Base-by-base conservation (phyloP, 2,329 filamentous ascomycete species). In the Colletotrichum filicis region DNA sequence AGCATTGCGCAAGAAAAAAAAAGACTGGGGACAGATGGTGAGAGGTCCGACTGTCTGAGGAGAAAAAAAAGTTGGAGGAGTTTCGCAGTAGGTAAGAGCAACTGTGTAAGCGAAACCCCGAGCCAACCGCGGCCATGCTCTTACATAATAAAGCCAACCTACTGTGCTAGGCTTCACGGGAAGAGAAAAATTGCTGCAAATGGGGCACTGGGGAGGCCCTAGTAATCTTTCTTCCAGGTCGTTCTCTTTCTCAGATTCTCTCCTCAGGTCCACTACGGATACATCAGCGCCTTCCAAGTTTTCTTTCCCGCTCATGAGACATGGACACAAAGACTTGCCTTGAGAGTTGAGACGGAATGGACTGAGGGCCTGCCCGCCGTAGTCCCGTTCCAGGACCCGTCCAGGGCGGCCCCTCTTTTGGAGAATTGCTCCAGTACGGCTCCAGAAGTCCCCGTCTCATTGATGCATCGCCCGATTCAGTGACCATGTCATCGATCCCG, bases 111-210 rank as follows among this genome's bases (percentile, higher is more conserved):
- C 58, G 67, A 60, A 57, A 42, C 55, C 1, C 26, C 66, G 52
- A 70, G 73, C 73, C 73, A 74, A 74, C 73, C 59, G 66, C 60
- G 58, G n/a, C 32, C 66, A 74, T 70, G 22, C 73, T 73, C 71
- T 73, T 73, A 73, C 71, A 73, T 73, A 73, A 73, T 71, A 61
- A 64, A 37, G 59, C 61, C 71, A 73, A 66, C 66, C 46, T 42
- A 42, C 37, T 16, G 37, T 19, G 37, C 37, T 73, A 69, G 70
- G 57, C 16, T 22, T 24, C 37, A n/a, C 42, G 35, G 16, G 14
- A 5, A 5, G n/a, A 42, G 22, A 26, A 56, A 56, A 68, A 66
- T 7, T 32, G 35, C 32, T 46, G 59, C 52, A n/a, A 49, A 58
- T 56, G 37, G 30, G 53, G 58, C 58, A 37, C 65, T 53, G 37